Conservation (phyloP, 2,329 filamentous ascomycete species). For the Cladophialophora chaetospira region DNA sequence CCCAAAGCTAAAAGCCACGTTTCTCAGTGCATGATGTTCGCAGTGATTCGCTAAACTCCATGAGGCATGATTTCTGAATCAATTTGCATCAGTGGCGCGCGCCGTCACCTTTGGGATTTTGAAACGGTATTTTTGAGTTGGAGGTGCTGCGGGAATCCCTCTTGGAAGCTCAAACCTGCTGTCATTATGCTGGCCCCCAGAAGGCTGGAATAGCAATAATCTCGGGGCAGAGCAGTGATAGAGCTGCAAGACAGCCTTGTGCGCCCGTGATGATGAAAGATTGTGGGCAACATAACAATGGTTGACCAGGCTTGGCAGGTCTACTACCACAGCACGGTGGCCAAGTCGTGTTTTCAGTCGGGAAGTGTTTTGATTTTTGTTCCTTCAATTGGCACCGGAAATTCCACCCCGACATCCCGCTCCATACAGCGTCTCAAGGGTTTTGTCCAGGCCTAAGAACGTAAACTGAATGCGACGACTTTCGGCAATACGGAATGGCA, state of each 20-base stretch:
- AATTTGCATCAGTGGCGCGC: constrained; percentile 25
- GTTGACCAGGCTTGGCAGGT: too few species aligned
- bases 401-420: too few species aligned
- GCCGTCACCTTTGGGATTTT: neutral
- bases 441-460: too few species aligned
- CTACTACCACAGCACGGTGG: too few species aligned
- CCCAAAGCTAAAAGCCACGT: constrained; percentile 29
- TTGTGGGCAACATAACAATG: too few species aligned
- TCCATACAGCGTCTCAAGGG: too few species aligned
- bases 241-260: neutral
- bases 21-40: constrained; percentile 24
- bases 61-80: constrained; percentile 2
- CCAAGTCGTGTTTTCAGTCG: too few species aligned
- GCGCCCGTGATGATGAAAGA: too few species aligned
- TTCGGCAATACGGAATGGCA: too few species aligned
- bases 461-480: too few species aligned
- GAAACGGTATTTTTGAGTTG: constrained; percentile 7
- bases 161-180: neutral
- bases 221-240: neutral
- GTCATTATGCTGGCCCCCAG: constrained; percentile 2
- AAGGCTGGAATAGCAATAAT: neutral
- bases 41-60: constrained; percentile 6
- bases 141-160: constrained; percentile 4
- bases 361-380: too few species aligned
- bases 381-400: too few species aligned